phyloP scores from a whole-genome alignment of 2,329 filamentous ascomycete genomes.

The Cryphonectria nitschkei region DNA sequence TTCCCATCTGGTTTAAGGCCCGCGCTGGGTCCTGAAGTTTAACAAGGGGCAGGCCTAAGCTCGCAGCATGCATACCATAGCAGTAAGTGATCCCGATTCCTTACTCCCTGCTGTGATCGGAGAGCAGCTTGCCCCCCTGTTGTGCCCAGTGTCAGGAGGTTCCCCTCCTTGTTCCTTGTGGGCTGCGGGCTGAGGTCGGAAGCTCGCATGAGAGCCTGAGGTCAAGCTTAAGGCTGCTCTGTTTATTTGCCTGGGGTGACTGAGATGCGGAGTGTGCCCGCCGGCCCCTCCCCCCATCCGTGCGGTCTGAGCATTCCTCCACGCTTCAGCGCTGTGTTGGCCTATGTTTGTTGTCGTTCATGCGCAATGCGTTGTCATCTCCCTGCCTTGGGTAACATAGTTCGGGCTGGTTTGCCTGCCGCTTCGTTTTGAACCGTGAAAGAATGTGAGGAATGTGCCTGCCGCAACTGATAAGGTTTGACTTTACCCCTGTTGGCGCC shows the following conservation, averaged over 20 bases:
- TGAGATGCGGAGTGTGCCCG: background rate
- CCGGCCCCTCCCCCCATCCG: background rate
- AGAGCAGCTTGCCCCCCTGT: background rate
- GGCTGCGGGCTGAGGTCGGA: background rate
- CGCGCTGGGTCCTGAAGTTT: background rate
- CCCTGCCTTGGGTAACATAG: background rate
- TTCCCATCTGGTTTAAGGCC: background rate
- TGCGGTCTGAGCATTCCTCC: background rate
- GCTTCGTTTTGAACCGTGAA: background rate
- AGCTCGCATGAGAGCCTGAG: background rate
- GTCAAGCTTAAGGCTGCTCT: background rate
- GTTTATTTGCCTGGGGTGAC: background rate
- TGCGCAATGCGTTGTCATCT: constrained; percentile 3
- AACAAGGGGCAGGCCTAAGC: background rate
- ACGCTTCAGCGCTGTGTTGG: background rate
- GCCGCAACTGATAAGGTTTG: constrained; percentile 12
- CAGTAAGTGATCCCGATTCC: background rate
- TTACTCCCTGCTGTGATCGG: background rate
- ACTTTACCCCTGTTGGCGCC: background rate
- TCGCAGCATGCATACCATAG: background rate
- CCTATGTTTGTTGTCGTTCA: background rate
- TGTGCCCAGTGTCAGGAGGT: background rate
- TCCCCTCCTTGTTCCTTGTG: background rate
- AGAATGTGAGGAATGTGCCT: background rate
- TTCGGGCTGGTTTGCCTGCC: constrained; percentile 5